Evolutionary conservation across 257 asterid genomes (phyloP), one percentile per base, ranked within the genome.

Genomic region (Henckelia pumila): DNA sequence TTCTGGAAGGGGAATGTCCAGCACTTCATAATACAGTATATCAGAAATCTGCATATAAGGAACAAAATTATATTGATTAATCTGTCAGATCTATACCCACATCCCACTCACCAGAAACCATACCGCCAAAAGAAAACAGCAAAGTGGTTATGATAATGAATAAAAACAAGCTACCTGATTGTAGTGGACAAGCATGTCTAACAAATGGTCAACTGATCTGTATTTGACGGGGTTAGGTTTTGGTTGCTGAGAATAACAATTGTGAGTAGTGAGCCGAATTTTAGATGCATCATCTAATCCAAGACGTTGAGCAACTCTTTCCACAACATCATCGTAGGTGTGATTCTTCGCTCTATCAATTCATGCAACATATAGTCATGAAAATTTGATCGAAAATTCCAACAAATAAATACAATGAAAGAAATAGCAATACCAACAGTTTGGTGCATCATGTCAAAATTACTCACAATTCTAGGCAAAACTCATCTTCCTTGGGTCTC

Each of bases 1-100:
- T 73, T 94, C 99, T 64, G 99, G 98, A 76, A 94, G 88, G 67
- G 99, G 99, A 71, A 94, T 91, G 80, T 91, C 99, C 82, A 94
- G 83, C 71, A 94, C 96, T 80, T 94, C 99, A 40, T 91, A 94
- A 74, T 94, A 94, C 61, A 94, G 76, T 73, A 94, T 86, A 85
- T 94, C 99, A 22, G 99, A 91, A 58, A 89, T 78, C 98, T 94
- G 73, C 52, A 50, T 57, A 64, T 71, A 70, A 50, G 61, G 70
- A 74, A 52, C 20, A 21, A 37, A 50, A 17, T 55, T 7, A 24
- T 29, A 76, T 61, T 56, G 70, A 55, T 63, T 70, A 73, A 62
- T 61, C 9, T 47, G 9, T 37, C 64, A 35, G 35, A 69, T 62
- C 49, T 17, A 26, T 47, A 47, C 20, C 20, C 20, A 47, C 55